Base-by-base conservation (phyloP, 305 asterid species). In the Coffea humblotiana region DNA sequence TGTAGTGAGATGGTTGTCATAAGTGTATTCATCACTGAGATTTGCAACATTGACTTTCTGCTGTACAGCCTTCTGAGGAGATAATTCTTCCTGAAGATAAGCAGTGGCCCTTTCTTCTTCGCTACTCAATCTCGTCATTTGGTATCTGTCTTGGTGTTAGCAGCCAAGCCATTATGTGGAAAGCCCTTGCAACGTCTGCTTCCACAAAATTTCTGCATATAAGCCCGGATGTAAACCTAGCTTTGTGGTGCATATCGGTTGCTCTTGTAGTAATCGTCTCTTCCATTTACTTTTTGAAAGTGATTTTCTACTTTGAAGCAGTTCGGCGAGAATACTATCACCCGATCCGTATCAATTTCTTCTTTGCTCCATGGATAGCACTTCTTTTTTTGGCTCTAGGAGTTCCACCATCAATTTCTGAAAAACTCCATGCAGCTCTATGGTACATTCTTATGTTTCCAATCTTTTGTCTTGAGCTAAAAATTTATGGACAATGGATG, bases 91-190 rank as follows among this genome's bases (percentile, higher is more conserved):
- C 97, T 2, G 85, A 86, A 49, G 97, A 94, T 85, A 83, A 88
- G 81, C 76, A 79, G 83, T 93, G 98, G 98, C 98, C 98, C 2
- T 94, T 94, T 85, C 97, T 94, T 72, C 96, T 94, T 7, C 93
- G 98, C 0, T 94, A 83, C 25, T 94, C 98, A 2, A 77, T 94
- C 76, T 84, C 93, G 4, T 86, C 97, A 43, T 94, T 92, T 72
- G 96, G 98, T 60, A 86, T 94, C 79, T 90, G 96, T 32, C 92
- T 94, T 14, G 98, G 98, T 16, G 90, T 91, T 10, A 79, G 98
- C 80, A 93, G 98, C 86, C 98, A 94, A 84, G 96, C 98, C 80
- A 90, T 92, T n/a, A 86, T 94, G 96, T 94, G 97, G 97, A 94
- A 93, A 78, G 72, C 86, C 23, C 87, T 94, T 0, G 86, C 97